phyloP scores from a whole-genome alignment of 2,329 filamentous ascomycete genomes.

The Colletotrichum musae region DNA sequence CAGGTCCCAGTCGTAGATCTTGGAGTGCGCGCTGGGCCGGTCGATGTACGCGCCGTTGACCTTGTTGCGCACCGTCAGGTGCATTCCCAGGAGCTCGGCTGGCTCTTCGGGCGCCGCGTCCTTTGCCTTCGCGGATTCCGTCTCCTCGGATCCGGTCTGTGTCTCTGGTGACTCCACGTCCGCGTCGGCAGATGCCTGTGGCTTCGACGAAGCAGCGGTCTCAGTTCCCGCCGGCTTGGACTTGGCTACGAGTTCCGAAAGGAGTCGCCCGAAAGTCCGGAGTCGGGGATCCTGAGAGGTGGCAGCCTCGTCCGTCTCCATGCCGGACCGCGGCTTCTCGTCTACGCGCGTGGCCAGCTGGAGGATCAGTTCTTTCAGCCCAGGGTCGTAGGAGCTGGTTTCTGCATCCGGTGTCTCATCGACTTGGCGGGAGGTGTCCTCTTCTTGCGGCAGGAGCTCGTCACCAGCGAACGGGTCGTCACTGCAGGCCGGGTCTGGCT shows the following conservation, averaged over 20 bases:
- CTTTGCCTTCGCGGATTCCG: constrained; percentile 11
- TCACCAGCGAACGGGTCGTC: background rate
- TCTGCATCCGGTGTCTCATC: constrained; percentile 13
- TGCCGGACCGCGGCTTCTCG: constrained; percentile 46
- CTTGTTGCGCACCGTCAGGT: constrained; percentile 79
- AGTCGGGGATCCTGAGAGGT: constrained; percentile 55
- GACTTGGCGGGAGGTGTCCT: background rate
- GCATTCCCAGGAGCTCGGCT: constrained; percentile 74
- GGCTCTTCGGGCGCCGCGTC: constrained; percentile 32
- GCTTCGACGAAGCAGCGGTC: constrained; percentile 1
- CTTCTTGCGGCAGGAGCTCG: constrained; percentile 7
- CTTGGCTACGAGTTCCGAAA: constrained; percentile 62
- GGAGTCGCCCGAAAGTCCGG: constrained; percentile 65
- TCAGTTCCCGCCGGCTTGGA: constrained; percentile 16
- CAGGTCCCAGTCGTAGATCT: constrained; percentile 74
- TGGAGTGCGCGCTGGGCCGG: constrained; percentile 68
- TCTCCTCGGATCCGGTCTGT: background rate
- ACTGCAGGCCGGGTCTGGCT: background rate
- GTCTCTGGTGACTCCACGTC: background rate
- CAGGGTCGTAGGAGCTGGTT: constrained; percentile 33
- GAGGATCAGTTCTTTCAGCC: constrained; percentile 66
- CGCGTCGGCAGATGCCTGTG: background rate
- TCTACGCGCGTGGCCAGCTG: constrained; percentile 64
- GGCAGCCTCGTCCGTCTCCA: constrained; percentile 44
- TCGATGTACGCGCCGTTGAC: constrained; percentile 76